Evolutionary conservation across 805 yeast species (phyloP).

Genomic region (Kazachstania bromeliacearum): DNA sequence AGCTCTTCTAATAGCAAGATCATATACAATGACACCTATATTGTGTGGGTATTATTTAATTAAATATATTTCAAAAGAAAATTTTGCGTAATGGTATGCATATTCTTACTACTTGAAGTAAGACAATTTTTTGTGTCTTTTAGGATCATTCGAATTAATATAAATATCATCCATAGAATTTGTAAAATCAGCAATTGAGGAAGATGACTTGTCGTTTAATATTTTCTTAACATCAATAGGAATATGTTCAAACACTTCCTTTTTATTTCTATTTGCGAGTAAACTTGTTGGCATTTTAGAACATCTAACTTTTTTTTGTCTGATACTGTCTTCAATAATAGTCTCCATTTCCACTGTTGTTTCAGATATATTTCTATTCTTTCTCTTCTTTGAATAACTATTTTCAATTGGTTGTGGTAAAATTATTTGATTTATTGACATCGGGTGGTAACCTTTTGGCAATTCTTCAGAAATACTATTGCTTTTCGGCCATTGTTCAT

Average conservation of each 20-base stretch:
- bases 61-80: too few species aligned
- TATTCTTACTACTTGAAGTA: too few species aligned
- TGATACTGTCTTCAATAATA: conserved; percentile 7
- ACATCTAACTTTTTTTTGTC: background rate
- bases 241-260: conserved; percentile 14
- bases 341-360: conserved; percentile 9
- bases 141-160: background rate
- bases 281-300: conserved; percentile 13
- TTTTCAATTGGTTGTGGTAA: conserved; percentile 7
- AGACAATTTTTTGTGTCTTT: background rate
- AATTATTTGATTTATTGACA: conserved; percentile 10
- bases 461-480: conserved; percentile 7
- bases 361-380: conserved; percentile 4
- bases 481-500: conserved; percentile 15
- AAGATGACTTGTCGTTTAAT: conserved; percentile 4
- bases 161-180: background rate
- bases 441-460: conserved; percentile 7
- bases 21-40: too few species aligned
- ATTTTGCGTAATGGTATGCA: too few species aligned
- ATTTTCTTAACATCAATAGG: conserved; percentile 10
- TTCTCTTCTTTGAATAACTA: background rate
- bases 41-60: background rate
- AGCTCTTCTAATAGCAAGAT: too few species aligned
- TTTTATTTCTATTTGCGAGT: conserved; percentile 13
- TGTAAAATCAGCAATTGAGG: background rate